Base-by-base conservation (phyloP, 805 yeast genomes). In the Candida multigemmis region DNA sequence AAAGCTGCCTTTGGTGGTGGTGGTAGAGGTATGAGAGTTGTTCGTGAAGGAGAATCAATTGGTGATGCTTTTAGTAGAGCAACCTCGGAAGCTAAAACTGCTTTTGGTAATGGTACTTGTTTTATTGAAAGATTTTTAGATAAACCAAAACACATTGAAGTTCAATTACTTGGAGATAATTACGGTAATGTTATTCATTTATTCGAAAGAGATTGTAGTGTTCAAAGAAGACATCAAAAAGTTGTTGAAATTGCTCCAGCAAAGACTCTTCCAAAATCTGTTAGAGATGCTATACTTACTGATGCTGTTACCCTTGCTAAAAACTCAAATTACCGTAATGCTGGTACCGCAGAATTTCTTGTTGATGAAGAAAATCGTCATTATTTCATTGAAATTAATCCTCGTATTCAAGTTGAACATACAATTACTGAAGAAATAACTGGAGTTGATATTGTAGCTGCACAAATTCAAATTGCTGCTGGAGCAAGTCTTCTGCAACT, bases 1-100 rank as follows among this genome's bases (percentile, higher is more conserved):
- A 89, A 89, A 62, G 98, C 98, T 24, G 98, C 98, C 20, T 91
- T 82, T 50, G 98, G 98, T 55, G 98, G 98, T 63, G 98, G 98
- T 69, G 98, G 98, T 51, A 77, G 97, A 63, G 98, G 98, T 72
- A 91, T 89, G 97, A 78, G 98, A 65, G 98, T 89, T 27, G 98
- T 89, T 23, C 71, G 93, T 48, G 96, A 89, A 58, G 96, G 96
- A 45, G 98, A 91, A 44, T 84, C 78, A 54, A 74, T 89, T 33
- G 78, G 53, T 24, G 96, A 89, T 53, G 96, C 97, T 19, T 89
- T 91, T 65, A 61, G 68, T 46, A 79, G 98, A 60, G 97, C 97
- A 19, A 74, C 80, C 16, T 81, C 94, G 23, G 98, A 89, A 66
- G 97, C 97, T 34, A 69, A 75, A 46, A 73, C 96, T 21, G 77